Evolutionary conservation across 2,329 filamentous ascomycete genomes (phyloP).

Genomic region (Tolypocladium tropicale): DNA sequence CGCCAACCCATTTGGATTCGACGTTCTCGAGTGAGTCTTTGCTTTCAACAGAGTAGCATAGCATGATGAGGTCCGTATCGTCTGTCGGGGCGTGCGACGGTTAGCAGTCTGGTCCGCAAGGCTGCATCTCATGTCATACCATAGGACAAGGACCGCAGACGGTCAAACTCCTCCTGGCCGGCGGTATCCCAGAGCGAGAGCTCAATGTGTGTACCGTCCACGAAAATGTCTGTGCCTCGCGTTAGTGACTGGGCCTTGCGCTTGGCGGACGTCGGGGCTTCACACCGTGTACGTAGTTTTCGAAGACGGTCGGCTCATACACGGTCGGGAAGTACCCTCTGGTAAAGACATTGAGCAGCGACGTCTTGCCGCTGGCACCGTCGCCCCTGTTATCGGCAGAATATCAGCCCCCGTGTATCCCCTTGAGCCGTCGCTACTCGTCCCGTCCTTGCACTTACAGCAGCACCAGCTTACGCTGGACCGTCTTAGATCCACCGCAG

Average conservation of each 20-base stretch:
- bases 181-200: constrained; percentile 97
- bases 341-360: constrained; percentile 94
- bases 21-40: constrained; percentile 97
- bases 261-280: background rate
- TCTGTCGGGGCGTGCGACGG: constrained; percentile 24
- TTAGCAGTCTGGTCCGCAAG: background rate
- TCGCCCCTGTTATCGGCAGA: constrained; percentile 55
- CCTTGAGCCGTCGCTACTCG: background rate
- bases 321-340: constrained; percentile 96
- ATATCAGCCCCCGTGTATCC: constrained; percentile 6
- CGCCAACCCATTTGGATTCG: constrained; percentile 94
- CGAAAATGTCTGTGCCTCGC: constrained; percentile 70
- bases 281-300: constrained; percentile 96
- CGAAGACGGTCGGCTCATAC: constrained; percentile 96
- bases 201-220: constrained; percentile 94
- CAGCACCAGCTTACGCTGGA: constrained; percentile 92
- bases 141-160: constrained; percentile 88
- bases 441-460: constrained; percentile 40
- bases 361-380: constrained; percentile 95
- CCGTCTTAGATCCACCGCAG: constrained; percentile 70
- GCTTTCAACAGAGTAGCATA: constrained; percentile 96
- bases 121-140: constrained; percentile 33
- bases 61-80: constrained; percentile 96
- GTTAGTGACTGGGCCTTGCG: constrained; percentile 3
- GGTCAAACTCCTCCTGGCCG: constrained; percentile 97